A percentile compares a stretch with the other conserved stretches of the same genome.
Conservation (phyloP, 2,329 filamentous ascomycete genomes). For the Aspergillus flavus region DNA sequence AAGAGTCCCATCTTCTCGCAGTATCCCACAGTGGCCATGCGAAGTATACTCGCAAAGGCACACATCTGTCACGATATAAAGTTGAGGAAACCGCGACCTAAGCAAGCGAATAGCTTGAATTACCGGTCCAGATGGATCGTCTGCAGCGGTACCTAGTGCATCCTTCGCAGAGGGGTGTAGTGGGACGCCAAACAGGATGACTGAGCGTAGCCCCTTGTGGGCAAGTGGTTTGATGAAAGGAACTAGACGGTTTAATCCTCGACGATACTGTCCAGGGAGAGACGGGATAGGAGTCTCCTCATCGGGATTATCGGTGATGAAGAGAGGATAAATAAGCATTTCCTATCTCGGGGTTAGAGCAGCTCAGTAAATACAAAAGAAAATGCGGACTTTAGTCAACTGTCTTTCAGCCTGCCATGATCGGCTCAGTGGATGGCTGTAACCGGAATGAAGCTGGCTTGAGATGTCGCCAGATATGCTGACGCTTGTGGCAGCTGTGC, state of each 20-base stretch:
- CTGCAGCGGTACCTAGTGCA: slow-evolving; percentile 84
- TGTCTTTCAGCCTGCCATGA: slow-evolving; percentile 84
- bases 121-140: slow-evolving; percentile 90
- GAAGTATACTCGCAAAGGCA: slow-evolving; percentile 99
- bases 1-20: slow-evolving; percentile 86
- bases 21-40: slow-evolving; percentile 95
- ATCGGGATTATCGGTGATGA: slow-evolving; percentile 91
- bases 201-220: slow-evolving; percentile 84
- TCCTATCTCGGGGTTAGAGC: slow-evolving; percentile 58
- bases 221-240: slow-evolving; percentile 85
- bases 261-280: slow-evolving; percentile 84
- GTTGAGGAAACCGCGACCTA: slow-evolving; percentile 79
- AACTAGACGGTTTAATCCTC: slow-evolving; percentile 82
- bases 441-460: slow-evolving; percentile 81
- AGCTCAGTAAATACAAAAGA: background rate
- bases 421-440: slow-evolving; percentile 76
- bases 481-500: slow-evolving; percentile 53
- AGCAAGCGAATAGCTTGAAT: slow-evolving; percentile 84
- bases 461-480: slow-evolving; percentile 68
- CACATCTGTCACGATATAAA: slow-evolving; percentile 91
- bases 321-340: slow-evolving; percentile 98
- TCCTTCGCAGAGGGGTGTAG: slow-evolving; percentile 81
- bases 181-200: slow-evolving; percentile 95
- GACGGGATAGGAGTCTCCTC: slow-evolving; percentile 90
- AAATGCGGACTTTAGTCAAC: slow-evolving; percentile 71